phyloP scores from a whole-genome alignment of 306 rosid genomes.

The Malus sylvestris region DNA sequence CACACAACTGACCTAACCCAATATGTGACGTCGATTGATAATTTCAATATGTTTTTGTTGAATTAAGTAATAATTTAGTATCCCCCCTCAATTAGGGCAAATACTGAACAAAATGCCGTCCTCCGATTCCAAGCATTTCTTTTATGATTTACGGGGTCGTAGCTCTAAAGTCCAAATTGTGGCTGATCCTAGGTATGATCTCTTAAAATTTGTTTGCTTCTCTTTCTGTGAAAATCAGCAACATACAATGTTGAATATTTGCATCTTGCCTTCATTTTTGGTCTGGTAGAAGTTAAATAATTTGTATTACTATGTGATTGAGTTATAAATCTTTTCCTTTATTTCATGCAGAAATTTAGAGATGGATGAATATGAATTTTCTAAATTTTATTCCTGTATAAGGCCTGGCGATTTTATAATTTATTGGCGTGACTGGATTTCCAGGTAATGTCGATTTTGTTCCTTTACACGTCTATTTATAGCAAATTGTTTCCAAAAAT shows the following conservation, averaged over 20 bases:
- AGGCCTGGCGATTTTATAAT: constrained; percentile 49
- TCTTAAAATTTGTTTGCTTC: not conserved
- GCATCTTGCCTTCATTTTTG: too few relatives aligned
- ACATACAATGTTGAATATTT: too few relatives aligned
- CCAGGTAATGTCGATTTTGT: constrained; percentile 35
- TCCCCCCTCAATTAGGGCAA: too few relatives aligned
- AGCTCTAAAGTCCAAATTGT: not conserved
- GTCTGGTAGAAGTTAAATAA: too few relatives aligned
- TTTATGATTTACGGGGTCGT: not conserved
- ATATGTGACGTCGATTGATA: too few relatives aligned
- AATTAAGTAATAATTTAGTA: too few relatives aligned
- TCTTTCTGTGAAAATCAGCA: too few relatives aligned
- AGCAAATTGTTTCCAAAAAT: not conserved
- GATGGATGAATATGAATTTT: constrained; percentile 51
- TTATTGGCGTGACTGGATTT: constrained; percentile 66
- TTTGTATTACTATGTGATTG: not conserved
- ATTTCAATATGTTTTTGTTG: too few relatives aligned
- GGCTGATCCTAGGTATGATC: not conserved
- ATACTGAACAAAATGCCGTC: not conserved
- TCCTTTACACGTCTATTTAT: not conserved
- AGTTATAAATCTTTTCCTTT: not conserved
- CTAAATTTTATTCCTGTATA: constrained; percentile 50
- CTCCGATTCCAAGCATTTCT: not conserved
- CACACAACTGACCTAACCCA: too few relatives aligned
- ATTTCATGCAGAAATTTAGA: constrained; percentile 50